Evolutionary conservation across 176 grass and related monocot genomes (phyloP), one percentile per base, ranked within the genome.

Genomic region (Elymus sibiricus): DNA sequence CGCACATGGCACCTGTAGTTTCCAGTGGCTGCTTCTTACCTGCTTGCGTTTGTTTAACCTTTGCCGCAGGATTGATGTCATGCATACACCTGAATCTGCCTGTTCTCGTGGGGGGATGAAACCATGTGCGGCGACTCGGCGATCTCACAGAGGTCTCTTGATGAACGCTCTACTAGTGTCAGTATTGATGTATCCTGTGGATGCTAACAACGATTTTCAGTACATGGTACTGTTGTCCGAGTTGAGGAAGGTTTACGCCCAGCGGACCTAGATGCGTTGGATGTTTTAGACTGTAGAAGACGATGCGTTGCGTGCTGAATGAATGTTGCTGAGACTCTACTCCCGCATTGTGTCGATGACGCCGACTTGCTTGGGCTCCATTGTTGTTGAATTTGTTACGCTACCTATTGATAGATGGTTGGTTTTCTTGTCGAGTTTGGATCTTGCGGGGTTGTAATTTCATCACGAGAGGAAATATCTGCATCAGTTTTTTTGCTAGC

Each of bases 181-280:
- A 38, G 40, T 74, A 70, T 28, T 59, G 70, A 2, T 90, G 74
- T 87, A 74, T 80, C 75, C 14, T 74, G 68, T 74, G 84, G 73
- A 84, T 80, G 81, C 76, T 79, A 84, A 80, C 85, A 79, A 38
- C 42, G 68, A 8, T 84, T 87, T 87, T 60, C n/a, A 55, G n/a
- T 71, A 58, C 58, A 77, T 63, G 37, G 29, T 64, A 51, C 39
- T 78, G 64, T 56, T 58, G 11, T 5, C 47, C 12, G 11, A 49
- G 27, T 29, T 5, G 34, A 84, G 42, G 55, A 59, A 21, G 78
- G 34, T 19, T 42, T 76, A 29, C 46, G 11, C 28, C 17, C 26
- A 43, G 80, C 15, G 21, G 73, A 59, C 11, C 32, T 77, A 26
- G 26, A 11, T 61, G 46, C 47, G 46, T 76, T 68, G 69, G 43